Conservation (phyloP, 441 rosid species). For the Pelargonium myrrhifolium region DNA sequence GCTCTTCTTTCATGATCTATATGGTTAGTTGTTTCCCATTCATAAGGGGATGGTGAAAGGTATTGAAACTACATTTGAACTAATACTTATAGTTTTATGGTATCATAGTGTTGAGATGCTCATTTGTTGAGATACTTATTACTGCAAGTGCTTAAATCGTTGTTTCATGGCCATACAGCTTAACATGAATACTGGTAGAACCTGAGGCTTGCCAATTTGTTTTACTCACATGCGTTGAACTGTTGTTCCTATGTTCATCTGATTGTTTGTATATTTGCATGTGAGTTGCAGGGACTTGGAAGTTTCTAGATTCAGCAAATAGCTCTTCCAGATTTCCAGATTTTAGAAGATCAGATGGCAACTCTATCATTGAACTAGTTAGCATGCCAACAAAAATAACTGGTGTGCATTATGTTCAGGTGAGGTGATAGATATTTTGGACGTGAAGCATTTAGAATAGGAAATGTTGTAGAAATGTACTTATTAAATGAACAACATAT, state of each 20-base stretch:
- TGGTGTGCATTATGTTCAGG: slow-evolving; percentile 97
- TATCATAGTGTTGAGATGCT: no score
- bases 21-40: no score
- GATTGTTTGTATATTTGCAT: slow-evolving; percentile 20
- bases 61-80: no score
- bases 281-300: slow-evolving; percentile 67
- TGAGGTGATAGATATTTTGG: slow-evolving; percentile 20
- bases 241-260: background rate
- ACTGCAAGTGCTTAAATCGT: no score
- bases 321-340: slow-evolving; percentile 80
- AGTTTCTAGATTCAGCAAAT: slow-evolving; percentile 66
- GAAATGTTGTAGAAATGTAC: background rate
- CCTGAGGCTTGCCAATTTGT: background rate
- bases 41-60: no score
- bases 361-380: slow-evolving; percentile 73
- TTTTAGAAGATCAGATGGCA: slow-evolving; percentile 63
- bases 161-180: no score
- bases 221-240: background rate
- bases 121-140: no score
- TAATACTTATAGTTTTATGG: no score
- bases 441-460: background rate
- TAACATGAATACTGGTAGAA: background rate
- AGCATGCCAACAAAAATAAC: slow-evolving; percentile 81
- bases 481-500: no score
- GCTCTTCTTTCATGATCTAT: no score